These are phyloP conservation scores for Hypocrella siamensis DNA, from an alignment of 2,329 filamentous ascomycete genomes.

Conservation along the genomic window DNA sequence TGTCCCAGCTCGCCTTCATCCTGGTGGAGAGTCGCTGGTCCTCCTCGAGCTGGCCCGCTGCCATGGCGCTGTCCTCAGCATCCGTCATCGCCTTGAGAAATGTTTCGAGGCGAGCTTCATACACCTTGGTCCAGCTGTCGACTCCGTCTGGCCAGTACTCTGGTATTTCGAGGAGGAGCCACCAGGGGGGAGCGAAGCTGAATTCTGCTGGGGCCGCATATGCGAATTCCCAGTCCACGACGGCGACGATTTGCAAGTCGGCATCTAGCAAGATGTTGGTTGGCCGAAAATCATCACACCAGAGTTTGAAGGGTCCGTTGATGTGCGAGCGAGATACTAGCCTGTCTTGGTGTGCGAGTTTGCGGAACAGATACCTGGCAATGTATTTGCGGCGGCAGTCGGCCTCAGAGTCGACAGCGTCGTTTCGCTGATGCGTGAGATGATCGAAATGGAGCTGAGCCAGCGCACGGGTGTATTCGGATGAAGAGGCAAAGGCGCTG, in stretches of 20 bases:
- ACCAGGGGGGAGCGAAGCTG: conserved; percentile 19
- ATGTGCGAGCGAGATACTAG: conserved; percentile 8
- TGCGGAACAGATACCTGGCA: conserved; percentile 18
- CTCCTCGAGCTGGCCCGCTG: conserved; percentile 1
- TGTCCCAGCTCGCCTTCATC: conserved; percentile 22
- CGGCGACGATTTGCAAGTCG: conserved; percentile 11
- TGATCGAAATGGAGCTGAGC: conserved; percentile 1
- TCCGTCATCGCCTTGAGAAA: conserved; percentile 17
- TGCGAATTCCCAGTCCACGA: conserved; percentile 26
- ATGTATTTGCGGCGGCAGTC: conserved; percentile 25
- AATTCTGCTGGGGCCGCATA: conserved; percentile 19
- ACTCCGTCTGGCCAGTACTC: conserved; percentile 17
- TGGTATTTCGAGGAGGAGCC: conserved; percentile 17
- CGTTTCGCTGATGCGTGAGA: conserved; percentile 18
- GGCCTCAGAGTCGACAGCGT: conserved; percentile 15
- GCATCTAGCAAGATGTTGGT: conserved; percentile 15
- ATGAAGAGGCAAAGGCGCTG: not conserved
- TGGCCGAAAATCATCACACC: conserved; percentile 13
- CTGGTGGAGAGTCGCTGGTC: conserved; percentile 11
- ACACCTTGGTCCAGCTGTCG: conserved; percentile 14
- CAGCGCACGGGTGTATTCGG: not conserved
- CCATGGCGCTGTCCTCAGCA: conserved; percentile 11
- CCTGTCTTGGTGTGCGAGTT: conserved; percentile 9
- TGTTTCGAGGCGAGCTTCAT: conserved; percentile 15
- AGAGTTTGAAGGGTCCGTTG: conserved; percentile 10